Base-by-base conservation (phyloP, 2,329 filamentous ascomycete genomes). In the Rhynchosporium agropyri region DNA sequence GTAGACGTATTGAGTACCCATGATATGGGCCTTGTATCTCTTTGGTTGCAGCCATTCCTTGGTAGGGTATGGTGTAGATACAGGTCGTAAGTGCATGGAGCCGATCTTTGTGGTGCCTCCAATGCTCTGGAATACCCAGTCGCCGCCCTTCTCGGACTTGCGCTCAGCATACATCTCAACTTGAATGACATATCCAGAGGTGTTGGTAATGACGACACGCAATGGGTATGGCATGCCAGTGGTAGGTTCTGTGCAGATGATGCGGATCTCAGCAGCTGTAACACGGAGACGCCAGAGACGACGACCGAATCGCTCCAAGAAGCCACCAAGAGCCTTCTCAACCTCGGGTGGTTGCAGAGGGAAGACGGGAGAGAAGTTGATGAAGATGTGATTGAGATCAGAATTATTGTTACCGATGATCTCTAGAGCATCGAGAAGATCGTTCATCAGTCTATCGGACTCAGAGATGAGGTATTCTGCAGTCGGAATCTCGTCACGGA, bases 381-480 rank as follows among this genome's bases (percentile, higher is more conserved):
- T 95, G 83, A 99, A 99, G 84, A 99, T 95, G 81, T 99, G 95
- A 83, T 99, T 99, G 75, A 99, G 84, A 83, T 99, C 95, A 58
- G 95, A 97, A 81, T 96, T 96, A 82, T 97, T 98, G 84, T 97
- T 97, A 75, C 95, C 95, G 74, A 97, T 96, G 72, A 99, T 97
- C 83, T 99, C 95, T 63, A 99, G 83, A 50, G 95, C 95, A 75
- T 99, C 95, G 58, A 98, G 87, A 73, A 99, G 98, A 75, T 99
- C 95, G 76, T 92, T 98, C 85, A 99, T 93, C 71, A 98, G 84
- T 67, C 95, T 89, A 74, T 99, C 94, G 45, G 94, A 93, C 81
- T 99, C 95, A 0, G 93, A 97, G 71, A 97, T 96, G 76, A 99
- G 86, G 79, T 99, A 99, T 79, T 99, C 95, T 0, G 92, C 92